phyloP scores from a whole-genome alignment of 208 protist genomes.

The Naegleria lovaniensis region DNA sequence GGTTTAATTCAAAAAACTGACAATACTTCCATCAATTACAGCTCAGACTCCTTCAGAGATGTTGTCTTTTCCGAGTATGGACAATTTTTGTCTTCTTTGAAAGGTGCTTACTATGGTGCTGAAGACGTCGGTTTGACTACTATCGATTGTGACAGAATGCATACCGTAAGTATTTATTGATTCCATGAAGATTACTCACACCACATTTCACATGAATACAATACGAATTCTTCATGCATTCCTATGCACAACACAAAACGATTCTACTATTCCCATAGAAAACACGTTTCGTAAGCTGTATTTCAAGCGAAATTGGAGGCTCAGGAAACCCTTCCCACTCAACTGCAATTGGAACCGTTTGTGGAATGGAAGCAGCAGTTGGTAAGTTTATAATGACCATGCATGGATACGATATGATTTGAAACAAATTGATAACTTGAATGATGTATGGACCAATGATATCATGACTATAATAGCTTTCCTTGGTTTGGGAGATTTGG shows the following conservation, averaged over 20 bases:
- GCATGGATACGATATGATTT: no score
- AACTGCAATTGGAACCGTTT: not conserved
- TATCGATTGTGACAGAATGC: not conserved
- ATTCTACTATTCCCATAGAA: not conserved
- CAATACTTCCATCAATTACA: not conserved
- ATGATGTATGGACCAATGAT: no score
- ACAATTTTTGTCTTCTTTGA: not conserved
- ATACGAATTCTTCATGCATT: no score
- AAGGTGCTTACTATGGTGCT: not conserved
- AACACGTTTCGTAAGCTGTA: not conserved
- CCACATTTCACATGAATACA: no score
- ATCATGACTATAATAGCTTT: no score
- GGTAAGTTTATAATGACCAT: no score
- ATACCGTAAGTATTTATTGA: not conserved
- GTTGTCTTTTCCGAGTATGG: not conserved
- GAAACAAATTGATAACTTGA: no score
- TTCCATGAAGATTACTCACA: not conserved
- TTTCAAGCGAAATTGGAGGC: not conserved
- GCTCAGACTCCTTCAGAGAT: not conserved
- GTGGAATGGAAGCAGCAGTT: conserved; percentile 11
- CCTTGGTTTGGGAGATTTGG: not conserved
- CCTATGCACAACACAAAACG: no score
- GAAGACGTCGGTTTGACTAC: conserved; percentile 14
- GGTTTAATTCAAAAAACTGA: not conserved
- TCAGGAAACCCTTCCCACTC: not conserved